These are phyloP conservation scores for Xanthoconium purpureum DNA, from an alignment of 768 basidiomycete species.

Conservation along the genomic window DNA sequence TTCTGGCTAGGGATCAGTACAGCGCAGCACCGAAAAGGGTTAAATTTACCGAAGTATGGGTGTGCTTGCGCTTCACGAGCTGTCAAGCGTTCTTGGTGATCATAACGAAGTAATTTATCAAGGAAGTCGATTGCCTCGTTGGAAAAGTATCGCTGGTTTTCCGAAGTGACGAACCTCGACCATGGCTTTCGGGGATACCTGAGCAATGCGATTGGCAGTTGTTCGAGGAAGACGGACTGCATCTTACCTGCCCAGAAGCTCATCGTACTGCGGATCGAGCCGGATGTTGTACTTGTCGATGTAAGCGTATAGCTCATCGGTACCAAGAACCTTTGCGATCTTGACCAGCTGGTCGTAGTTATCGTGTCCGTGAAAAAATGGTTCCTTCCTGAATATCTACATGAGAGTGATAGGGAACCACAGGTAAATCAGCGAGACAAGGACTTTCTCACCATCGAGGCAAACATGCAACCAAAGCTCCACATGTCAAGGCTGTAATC, in stretches of 20 bases:
- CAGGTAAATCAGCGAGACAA: background rate
- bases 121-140: conserved; percentile 96
- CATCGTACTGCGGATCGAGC: conserved; percentile 94
- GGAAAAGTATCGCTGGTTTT: conserved; percentile 94
- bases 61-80: conserved; percentile 91
- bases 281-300: conserved; percentile 95
- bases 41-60: conserved; percentile 78
- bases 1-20: conserved; percentile 43
- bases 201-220: conserved; percentile 1
- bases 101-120: conserved; percentile 93
- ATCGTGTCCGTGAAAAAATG: conserved; percentile 99
- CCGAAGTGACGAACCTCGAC: conserved; percentile 92
- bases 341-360: conserved; percentile 99
- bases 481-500: conserved; percentile 99
- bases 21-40: conserved; percentile 7
- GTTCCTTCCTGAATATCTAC: conserved; percentile 98
- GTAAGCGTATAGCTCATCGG: conserved; percentile 90
- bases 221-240: conserved; percentile 2
- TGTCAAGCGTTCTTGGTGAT: conserved; percentile 95
- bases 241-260: conserved; percentile 78
- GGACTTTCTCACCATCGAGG: conserved; percentile 76
- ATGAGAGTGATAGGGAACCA: background rate
- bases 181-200: conserved; percentile 94
- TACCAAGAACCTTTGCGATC: conserved; percentile 96
- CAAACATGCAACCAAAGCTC: conserved; percentile 99